phyloP scores from a whole-genome alignment of 106 monocot genomes.

The Platanthera guangdongensis region DNA sequence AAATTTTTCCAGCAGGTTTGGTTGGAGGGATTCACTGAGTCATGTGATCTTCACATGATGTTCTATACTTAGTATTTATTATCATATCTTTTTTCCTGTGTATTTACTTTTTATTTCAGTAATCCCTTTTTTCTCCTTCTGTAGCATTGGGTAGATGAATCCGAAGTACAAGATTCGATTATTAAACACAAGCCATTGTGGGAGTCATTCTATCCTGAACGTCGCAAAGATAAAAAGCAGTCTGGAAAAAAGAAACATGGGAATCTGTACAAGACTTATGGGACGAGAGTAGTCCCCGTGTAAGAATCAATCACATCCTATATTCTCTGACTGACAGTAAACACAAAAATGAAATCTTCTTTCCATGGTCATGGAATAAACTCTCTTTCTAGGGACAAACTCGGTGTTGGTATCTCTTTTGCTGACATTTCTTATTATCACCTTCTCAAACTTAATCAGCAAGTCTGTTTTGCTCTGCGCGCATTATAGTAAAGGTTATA shows the following conservation, averaged over 20 bases:
- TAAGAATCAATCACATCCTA: conserved; percentile 21
- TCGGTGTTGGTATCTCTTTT: neutral
- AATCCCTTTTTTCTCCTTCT: neutral
- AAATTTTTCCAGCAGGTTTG: conserved; percentile 89
- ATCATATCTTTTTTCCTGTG: neutral
- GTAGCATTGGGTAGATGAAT: conserved; percentile 82
- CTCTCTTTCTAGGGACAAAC: neutral
- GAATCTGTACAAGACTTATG: conserved; percentile 69
- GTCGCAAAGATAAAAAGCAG: conserved; percentile 34
- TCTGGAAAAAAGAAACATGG: conserved; percentile 54
- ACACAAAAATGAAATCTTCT: neutral
- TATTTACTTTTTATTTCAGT: neutral
- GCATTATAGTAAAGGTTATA: neutral
- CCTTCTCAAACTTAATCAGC: conserved; percentile 1
- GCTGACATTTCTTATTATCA: neutral
- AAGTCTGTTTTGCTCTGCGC: neutral
- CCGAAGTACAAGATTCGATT: conserved; percentile 56
- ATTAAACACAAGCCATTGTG: conserved; percentile 78
- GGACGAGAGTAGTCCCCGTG: conserved; percentile 93
- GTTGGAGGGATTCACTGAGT: neutral
- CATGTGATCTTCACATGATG: neutral
- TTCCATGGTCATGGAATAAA: neutral
- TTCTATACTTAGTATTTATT: neutral
- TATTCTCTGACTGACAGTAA: neutral
- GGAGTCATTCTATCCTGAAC: conserved; percentile 60